phyloP scores from a whole-genome alignment of 768 basidiomycete species.

The Serpula lacrymans region DNA sequence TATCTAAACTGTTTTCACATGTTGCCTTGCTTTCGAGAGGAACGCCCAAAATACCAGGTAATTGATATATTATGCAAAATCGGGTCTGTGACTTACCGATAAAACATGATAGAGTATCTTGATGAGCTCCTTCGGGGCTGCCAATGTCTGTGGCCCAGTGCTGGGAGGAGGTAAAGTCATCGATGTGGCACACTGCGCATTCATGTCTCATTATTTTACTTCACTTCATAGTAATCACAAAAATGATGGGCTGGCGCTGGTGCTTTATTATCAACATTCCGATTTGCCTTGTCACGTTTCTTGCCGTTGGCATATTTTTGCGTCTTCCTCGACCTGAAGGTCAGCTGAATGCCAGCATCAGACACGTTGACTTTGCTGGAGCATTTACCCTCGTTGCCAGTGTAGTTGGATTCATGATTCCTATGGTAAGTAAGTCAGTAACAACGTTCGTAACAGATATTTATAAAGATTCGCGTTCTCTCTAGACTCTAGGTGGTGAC shows the following conservation, averaged over 20 bases:
- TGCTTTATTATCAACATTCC: slow-evolving; percentile 1
- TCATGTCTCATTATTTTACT: background rate
- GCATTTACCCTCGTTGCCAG: background rate
- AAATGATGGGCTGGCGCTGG: background rate
- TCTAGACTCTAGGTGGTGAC: background rate
- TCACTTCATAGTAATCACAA: background rate
- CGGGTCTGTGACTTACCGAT: too few relatives aligned
- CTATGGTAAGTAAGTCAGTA: background rate
- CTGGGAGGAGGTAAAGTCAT: background rate
- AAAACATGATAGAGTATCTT: too few relatives aligned
- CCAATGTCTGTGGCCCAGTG: background rate
- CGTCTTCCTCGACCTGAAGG: background rate
- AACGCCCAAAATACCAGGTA: slow-evolving; percentile 1
- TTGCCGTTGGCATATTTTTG: background rate
- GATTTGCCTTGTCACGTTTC: background rate
- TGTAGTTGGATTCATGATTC: background rate
- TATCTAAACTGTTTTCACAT: background rate
- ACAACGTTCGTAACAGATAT: too few relatives aligned
- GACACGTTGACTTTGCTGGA: background rate
- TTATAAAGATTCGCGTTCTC: background rate
- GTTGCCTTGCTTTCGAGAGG: background rate
- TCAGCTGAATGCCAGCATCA: background rate
- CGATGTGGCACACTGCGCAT: too few relatives aligned
- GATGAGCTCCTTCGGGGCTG: background rate
- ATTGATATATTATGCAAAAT: too few relatives aligned